Conservation (phyloP, 768 basidiomycete species). For the Boletales sp. region DNA sequence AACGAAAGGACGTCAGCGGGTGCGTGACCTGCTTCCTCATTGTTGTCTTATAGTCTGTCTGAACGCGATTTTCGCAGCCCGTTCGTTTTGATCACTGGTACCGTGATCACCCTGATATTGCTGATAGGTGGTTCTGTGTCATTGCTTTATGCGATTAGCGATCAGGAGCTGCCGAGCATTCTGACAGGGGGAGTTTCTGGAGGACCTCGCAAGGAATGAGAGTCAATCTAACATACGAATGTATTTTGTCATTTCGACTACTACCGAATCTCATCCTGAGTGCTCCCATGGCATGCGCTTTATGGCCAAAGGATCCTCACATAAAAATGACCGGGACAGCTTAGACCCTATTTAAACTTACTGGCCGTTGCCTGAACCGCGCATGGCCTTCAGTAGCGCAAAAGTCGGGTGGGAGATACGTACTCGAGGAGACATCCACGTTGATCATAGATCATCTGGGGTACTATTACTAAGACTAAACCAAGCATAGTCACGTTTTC, state of each 20-base stretch:
- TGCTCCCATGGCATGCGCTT: neutral
- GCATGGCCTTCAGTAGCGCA: too few species aligned
- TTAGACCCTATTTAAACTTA: too few species aligned
- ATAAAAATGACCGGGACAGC: too few species aligned
- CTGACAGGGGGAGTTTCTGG: constrained; percentile 56
- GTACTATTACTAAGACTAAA: too few species aligned
- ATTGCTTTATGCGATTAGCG: constrained; percentile 60
- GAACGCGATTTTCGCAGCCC: constrained; percentile 41
- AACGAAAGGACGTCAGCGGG: constrained; percentile 80
- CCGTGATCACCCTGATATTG: constrained; percentile 58
- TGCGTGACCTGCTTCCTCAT: constrained; percentile 35
- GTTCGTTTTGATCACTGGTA: constrained; percentile 72
- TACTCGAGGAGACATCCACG: too few species aligned
- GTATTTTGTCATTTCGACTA: constrained; percentile 1
- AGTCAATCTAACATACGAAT: neutral
- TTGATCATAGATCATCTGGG: too few species aligned
- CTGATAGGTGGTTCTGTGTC: constrained; percentile 65
- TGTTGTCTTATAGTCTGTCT: neutral
- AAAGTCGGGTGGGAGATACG: too few species aligned
- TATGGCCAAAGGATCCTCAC: too few species aligned
- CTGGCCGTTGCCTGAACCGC: too few species aligned
- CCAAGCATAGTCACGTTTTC: too few species aligned
- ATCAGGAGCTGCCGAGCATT: constrained; percentile 67
- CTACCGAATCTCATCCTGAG: neutral
- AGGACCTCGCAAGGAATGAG: constrained; percentile 50